Conservation (phyloP, 352 stramenopile genomes). For the Phytophthora quininea region DNA sequence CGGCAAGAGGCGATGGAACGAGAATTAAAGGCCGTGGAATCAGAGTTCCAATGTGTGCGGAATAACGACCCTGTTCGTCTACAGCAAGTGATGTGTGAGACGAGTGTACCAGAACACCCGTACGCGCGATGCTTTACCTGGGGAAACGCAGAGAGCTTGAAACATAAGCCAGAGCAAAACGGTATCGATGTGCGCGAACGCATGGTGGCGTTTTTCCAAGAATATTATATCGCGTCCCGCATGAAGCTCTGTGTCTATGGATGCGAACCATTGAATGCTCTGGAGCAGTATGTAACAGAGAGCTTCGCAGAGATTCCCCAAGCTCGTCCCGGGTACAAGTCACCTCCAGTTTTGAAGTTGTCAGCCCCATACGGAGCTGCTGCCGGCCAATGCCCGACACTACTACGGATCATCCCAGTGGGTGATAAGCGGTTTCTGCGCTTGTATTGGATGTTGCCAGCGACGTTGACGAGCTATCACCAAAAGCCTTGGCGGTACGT, state of each 20-base stretch:
- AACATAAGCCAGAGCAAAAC: constrained; percentile 34
- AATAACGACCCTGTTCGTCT: constrained; percentile 67
- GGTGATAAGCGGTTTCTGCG: constrained; percentile 50
- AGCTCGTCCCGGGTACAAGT: constrained; percentile 2
- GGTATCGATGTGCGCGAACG: constrained; percentile 56
- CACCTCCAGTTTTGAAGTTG: constrained; percentile 10
- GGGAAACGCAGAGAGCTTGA: constrained; percentile 74
- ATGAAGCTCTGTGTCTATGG: constrained; percentile 84
- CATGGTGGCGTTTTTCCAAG: constrained; percentile 62
- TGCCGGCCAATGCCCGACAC: constrained; percentile 31
- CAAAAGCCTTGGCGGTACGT: constrained; percentile 68
- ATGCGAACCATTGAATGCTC: constrained; percentile 56
- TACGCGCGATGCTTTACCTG: constrained; percentile 79
- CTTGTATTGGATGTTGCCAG: constrained; percentile 59
- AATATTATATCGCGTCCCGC: constrained; percentile 57
- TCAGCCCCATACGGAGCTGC: constrained; percentile 33
- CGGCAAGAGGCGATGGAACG: constrained; percentile 72
- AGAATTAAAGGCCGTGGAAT: constrained; percentile 85
- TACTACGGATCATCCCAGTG: constrained; percentile 54
- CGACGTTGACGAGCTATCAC: constrained; percentile 43
- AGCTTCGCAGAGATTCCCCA: constrained; percentile 55
- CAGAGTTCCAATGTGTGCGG: constrained; percentile 78
- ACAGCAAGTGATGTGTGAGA: constrained; percentile 78
- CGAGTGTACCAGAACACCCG: constrained; percentile 49
- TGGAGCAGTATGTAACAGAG: constrained; percentile 59